Evolutionary conservation across 2,329 filamentous ascomycete species (phyloP).

Genomic region (Myrmaecium sp.): DNA sequence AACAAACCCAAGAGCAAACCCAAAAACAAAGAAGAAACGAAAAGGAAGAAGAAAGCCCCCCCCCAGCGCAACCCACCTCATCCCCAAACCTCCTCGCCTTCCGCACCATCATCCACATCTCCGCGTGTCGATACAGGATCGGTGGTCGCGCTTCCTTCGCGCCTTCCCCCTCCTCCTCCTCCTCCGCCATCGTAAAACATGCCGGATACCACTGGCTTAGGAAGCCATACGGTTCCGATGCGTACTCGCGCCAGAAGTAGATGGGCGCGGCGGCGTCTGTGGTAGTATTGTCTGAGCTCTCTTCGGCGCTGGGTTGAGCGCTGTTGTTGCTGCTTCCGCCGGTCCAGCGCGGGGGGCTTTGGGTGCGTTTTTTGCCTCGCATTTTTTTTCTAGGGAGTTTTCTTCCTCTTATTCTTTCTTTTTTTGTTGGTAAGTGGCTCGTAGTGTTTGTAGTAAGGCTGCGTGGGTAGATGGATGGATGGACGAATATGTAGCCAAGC

Average conservation of each 20-base stretch:
- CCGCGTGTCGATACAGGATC: slow-evolving; percentile 21
- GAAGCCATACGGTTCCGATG: slow-evolving; percentile 33
- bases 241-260: slow-evolving; percentile 23
- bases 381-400: too few species aligned
- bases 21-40: not conserved
- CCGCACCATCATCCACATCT: slow-evolving; percentile 34
- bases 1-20: slow-evolving; percentile 1
- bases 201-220: slow-evolving; percentile 47
- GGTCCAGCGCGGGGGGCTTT: too few species aligned
- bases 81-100: slow-evolving; percentile 27
- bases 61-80: slow-evolving; percentile 10
- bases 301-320: too few species aligned
- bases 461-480: too few species aligned
- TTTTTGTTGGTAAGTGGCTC: too few species aligned
- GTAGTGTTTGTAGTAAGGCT: too few species aligned
- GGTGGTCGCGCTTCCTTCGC: too few species aligned
- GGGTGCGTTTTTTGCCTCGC: too few species aligned
- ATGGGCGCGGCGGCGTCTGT: slow-evolving; percentile 4
- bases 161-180: slow-evolving; percentile 13
- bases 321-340: too few species aligned
- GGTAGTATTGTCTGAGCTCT: too few species aligned
- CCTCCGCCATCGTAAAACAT: slow-evolving; percentile 20
- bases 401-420: too few species aligned
- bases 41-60: not conserved
- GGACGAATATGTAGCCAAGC: too few species aligned